Conservation (phyloP, 2,329 filamentous ascomycete genomes). For the Claviceps fusiformis region DNA sequence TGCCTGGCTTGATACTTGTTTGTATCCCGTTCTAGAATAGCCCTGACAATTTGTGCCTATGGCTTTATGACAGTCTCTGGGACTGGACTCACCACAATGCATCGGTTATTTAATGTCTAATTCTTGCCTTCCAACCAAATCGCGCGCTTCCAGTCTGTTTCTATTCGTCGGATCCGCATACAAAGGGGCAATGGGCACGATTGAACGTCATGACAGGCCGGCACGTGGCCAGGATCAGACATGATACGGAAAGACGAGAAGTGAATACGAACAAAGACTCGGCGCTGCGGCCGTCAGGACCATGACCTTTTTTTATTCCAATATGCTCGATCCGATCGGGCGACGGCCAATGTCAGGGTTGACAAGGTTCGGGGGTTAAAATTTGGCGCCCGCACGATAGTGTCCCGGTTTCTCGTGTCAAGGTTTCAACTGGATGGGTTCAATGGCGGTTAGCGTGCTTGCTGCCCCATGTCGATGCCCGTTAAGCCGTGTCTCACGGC, state of each 20-base stretch:
- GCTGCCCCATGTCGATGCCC: constrained; percentile 1
- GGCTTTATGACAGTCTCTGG: background rate
- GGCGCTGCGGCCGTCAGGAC: background rate
- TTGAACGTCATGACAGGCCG: background rate
- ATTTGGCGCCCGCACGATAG: background rate
- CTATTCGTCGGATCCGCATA: too few species aligned
- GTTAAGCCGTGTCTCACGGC: background rate
- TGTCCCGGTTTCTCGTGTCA: background rate
- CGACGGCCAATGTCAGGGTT: background rate
- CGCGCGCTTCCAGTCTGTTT: background rate
- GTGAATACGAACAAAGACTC: background rate
- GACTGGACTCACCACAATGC: background rate
- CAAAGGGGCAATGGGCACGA: background rate
- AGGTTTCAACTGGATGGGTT: background rate
- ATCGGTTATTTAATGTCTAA: background rate
- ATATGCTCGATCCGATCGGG: background rate
- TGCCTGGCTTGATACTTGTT: background rate
- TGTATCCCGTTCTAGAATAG: background rate
- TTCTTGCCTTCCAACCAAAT: background rate
- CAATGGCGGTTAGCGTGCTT: background rate
- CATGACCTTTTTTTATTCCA: background rate
- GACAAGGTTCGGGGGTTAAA: background rate
- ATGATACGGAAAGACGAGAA: background rate
- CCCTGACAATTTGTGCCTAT: background rate
- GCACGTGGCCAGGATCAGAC: too few species aligned